Percentiles rank a stretch among this genome's conserved stretches.
phyloP scores from a whole-genome alignment of 169 alveolate species.

The Plasmodium knowlesi region DNA sequence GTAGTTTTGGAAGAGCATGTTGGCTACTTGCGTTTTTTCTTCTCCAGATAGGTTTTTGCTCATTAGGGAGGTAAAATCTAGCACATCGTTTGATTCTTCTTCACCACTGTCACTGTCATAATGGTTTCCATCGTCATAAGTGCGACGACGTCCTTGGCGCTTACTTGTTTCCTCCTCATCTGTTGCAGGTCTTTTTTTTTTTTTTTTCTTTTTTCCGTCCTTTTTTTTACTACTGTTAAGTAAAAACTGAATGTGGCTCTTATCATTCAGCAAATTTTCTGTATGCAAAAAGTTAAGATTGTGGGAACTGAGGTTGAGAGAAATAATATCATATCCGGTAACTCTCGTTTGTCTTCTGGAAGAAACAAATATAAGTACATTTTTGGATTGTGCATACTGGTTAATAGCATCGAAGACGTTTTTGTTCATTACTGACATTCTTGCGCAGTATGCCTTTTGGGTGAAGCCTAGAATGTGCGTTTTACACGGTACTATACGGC shows the following conservation, averaged over 20 bases:
- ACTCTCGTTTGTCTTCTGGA: slow-evolving; percentile 98
- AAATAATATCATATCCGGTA: slow-evolving; percentile 94
- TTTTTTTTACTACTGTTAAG: slow-evolving; percentile 2
- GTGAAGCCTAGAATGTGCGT: slow-evolving; percentile 96
- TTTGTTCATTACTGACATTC: slow-evolving; percentile 82
- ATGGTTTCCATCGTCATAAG: not conserved
- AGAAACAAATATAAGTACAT: slow-evolving; percentile 97
- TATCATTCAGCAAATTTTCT: slow-evolving; percentile 62
- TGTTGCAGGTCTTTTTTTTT: not conserved
- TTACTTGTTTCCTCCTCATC: not conserved
- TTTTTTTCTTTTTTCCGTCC: not conserved
- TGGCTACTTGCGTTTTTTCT: slow-evolving; percentile 19
- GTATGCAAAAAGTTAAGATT: slow-evolving; percentile 46
- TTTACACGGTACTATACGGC: slow-evolving; percentile 98
- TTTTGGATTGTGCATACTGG: slow-evolving; percentile 90
- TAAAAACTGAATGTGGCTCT: slow-evolving; percentile 70
- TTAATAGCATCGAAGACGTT: slow-evolving; percentile 79
- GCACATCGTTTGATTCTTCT: not conserved
- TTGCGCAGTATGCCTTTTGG: slow-evolving; percentile 83
- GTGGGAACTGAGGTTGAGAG: slow-evolving; percentile 44
- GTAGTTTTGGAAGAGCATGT: slow-evolving; percentile 32
- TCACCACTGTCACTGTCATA: not conserved
- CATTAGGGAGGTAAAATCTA: not conserved
- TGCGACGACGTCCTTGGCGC: not conserved
- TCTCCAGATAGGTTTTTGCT: slow-evolving; percentile 24